A percentile compares a stretch with the other conserved stretches of the same genome.
Evolutionary conservation across 495 filamentous ascomycete species (phyloP).

Genomic region (Parmelia sp.): DNA sequence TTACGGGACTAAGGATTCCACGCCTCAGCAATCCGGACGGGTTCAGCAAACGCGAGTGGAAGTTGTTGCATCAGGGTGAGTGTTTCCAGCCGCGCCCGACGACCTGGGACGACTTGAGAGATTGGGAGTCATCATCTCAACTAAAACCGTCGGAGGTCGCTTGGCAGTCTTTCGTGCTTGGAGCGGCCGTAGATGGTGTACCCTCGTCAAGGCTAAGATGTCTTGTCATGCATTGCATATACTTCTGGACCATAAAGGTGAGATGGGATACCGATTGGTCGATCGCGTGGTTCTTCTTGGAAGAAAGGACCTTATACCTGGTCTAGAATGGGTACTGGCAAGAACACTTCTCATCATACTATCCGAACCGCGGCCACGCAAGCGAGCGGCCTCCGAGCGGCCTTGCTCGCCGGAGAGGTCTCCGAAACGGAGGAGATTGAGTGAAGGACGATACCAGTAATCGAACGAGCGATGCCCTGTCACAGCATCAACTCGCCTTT

Average conservation of each 20-base stretch:
- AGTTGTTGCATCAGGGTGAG: too few relatives aligned
- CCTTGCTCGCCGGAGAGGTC: neutral
- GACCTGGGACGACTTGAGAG: too few relatives aligned
- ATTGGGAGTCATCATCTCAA: too few relatives aligned
- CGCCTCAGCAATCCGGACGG: too few relatives aligned
- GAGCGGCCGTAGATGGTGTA: too few relatives aligned
- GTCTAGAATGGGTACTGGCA: neutral
- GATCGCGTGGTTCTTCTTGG: neutral
- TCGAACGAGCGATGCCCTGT: neutral
- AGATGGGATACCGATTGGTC: neutral
- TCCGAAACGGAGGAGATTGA: neutral
- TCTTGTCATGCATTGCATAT: neutral
- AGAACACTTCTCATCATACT: neutral
- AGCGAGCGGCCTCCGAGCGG: neutral
- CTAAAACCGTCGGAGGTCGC: too few relatives aligned
- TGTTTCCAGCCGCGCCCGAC: too few relatives aligned
- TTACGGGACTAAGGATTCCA: too few relatives aligned
- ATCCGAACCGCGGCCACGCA: neutral
- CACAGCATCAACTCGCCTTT: neutral
- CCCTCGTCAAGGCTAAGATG: too few relatives aligned
- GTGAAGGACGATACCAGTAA: neutral
- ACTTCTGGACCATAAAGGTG: neutral
- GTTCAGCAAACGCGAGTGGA: too few relatives aligned
- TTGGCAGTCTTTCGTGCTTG: too few relatives aligned
- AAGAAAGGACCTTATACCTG: neutral